These are phyloP conservation scores for Boechera stricta DNA, from an alignment of 345 rosid species.

Conservation along the genomic window DNA sequence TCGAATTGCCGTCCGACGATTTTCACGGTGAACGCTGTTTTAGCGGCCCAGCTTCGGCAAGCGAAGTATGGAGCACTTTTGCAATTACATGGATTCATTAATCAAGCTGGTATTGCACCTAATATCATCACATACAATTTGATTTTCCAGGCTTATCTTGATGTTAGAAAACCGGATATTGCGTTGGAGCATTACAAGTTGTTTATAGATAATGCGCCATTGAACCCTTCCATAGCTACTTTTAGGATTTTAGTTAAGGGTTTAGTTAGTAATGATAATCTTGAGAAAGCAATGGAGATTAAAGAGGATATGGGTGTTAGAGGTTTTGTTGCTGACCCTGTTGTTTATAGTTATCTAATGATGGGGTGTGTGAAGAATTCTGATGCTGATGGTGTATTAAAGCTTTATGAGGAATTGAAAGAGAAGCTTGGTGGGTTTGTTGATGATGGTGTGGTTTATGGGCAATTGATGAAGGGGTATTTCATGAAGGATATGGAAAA, in stretches of 20 bases:
- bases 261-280: slow-evolving; percentile 71
- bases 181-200: slow-evolving; percentile 84
- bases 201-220: slow-evolving; percentile 65
- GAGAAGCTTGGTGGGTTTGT: slow-evolving; percentile 74
- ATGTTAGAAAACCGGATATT: slow-evolving; percentile 77
- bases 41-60: slow-evolving; percentile 85
- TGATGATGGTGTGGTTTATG: slow-evolving; percentile 82
- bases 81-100: slow-evolving; percentile 76
- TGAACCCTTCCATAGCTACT: slow-evolving; percentile 77
- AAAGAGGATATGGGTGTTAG: slow-evolving; percentile 75
- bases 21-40: slow-evolving; percentile 82
- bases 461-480: slow-evolving; percentile 78
- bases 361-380: slow-evolving; percentile 57
- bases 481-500: slow-evolving; percentile 75
- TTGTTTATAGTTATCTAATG: slow-evolving; percentile 78
- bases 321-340: slow-evolving; percentile 67
- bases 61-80: slow-evolving; percentile 74
- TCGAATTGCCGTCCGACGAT: slow-evolving; percentile 94
- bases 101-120: slow-evolving; percentile 81
- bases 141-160: slow-evolving; percentile 80
- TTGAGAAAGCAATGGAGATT: slow-evolving; percentile 83
- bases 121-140: slow-evolving; percentile 78
- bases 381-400: slow-evolving; percentile 65
- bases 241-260: slow-evolving; percentile 80
- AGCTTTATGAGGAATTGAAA: slow-evolving; percentile 76